Percentiles rank a stretch among this genome's conserved stretches.
Conservation (phyloP, 78 protist species). For the Isochrysis galbana region DNA sequence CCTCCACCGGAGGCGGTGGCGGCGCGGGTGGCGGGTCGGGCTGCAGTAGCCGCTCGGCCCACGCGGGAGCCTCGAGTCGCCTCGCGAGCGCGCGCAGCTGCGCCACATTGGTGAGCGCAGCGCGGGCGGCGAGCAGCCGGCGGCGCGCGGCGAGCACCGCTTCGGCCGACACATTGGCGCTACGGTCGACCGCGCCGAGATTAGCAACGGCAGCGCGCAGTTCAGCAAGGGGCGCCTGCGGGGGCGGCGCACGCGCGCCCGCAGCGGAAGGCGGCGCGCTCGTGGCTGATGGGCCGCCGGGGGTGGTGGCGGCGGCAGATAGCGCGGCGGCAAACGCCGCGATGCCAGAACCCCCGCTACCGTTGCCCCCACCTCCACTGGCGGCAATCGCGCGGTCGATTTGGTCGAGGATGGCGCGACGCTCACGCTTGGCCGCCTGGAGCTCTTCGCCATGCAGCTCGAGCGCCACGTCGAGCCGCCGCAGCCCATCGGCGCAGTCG, state of each 20-base stretch:
- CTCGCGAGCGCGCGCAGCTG: not conserved
- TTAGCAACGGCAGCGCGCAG: not conserved
- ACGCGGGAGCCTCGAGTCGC: not conserved
- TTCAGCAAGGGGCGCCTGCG: not conserved
- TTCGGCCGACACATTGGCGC: not conserved
- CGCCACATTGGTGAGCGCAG: not conserved
- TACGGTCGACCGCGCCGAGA: not conserved
- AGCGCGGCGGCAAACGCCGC: not conserved
- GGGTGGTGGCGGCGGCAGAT: not conserved
- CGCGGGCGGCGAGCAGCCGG: conserved; percentile 9
- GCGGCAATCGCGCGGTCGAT: not conserved
- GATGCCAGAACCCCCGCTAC: no score
- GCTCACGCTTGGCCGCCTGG: not conserved
- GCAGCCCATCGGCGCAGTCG: not conserved
- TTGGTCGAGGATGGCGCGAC: not conserved
- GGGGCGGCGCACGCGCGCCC: not conserved
- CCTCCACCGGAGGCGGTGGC: not conserved
- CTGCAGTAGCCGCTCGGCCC: not conserved
- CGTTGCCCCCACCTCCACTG: no score
- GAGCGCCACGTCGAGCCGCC: not conserved
- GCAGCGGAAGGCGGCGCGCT: not conserved
- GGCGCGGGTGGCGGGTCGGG: conserved; percentile 1
- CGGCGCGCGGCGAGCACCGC: not conserved
- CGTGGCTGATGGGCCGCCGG: not conserved
- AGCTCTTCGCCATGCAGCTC: not conserved